Conservation (phyloP, 2,329 filamentous ascomycete genomes). For the Arthrocladium fulminans region DNA sequence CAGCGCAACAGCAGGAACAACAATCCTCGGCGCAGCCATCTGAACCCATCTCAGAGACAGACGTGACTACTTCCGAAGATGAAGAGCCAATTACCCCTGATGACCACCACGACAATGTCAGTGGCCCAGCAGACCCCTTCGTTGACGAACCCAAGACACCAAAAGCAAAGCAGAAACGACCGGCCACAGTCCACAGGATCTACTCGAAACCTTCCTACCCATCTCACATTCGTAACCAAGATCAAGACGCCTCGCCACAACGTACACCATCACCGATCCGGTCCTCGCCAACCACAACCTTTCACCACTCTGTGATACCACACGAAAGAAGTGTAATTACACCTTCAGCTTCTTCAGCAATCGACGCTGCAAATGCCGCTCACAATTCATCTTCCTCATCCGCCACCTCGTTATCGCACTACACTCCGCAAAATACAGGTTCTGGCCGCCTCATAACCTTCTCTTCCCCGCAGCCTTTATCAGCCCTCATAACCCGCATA, state of each 20-base stretch:
- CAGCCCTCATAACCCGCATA: conserved; percentile 54
- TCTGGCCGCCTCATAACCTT: conserved; percentile 55
- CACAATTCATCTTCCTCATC: conserved; percentile 21
- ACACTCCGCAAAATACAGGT: conserved; percentile 41
- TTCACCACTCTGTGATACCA: conserved; percentile 30
- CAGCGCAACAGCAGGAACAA: conserved; percentile 9
- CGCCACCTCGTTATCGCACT: conserved; percentile 30
- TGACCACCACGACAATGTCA: background rate
- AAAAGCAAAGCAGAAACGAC: conserved; percentile 9
- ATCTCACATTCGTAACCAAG: background rate
- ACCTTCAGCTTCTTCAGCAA: conserved; percentile 35
- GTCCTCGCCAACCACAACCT: conserved; percentile 17
- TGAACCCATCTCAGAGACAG: conserved; percentile 22
- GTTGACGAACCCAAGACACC: conserved; percentile 21
- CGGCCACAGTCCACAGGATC: conserved; percentile 14
- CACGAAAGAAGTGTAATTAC: conserved; percentile 49
- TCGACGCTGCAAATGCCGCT: conserved; percentile 21
- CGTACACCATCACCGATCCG: background rate
- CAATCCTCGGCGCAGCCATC: background rate
- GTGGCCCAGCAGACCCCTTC: conserved; percentile 29
- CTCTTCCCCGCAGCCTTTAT: conserved; percentile 42
- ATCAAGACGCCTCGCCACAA: conserved; percentile 15
- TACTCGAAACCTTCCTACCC: conserved; percentile 37
- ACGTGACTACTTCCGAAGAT: conserved; percentile 21
- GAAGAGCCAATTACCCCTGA: conserved; percentile 6